phyloP scores from a whole-genome alignment of 2,329 filamentous ascomycete genomes.

The Colletotrichum sp. region DNA sequence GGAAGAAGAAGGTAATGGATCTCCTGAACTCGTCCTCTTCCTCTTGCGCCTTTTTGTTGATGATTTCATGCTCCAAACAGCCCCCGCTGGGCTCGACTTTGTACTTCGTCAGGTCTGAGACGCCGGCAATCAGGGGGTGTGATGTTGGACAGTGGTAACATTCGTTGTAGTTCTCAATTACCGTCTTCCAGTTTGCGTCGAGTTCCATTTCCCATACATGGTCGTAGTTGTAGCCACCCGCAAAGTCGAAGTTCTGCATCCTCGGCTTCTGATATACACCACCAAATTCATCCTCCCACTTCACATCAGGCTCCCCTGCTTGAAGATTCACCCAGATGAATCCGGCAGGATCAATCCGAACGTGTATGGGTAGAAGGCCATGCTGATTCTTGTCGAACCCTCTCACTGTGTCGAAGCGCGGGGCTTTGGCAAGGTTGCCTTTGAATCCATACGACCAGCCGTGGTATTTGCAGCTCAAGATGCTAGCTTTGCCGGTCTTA shows the following conservation, averaged over 20 bases:
- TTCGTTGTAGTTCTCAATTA: slow-evolving; percentile 55
- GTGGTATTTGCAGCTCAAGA: slow-evolving; percentile 39
- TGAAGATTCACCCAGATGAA: slow-evolving; percentile 60
- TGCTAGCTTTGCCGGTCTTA: slow-evolving; percentile 18
- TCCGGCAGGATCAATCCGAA: slow-evolving; percentile 47
- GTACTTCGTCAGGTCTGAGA: slow-evolving; percentile 51
- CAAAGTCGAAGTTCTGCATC: slow-evolving; percentile 28
- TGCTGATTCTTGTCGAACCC: slow-evolving; percentile 43
- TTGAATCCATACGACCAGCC: slow-evolving; percentile 50
- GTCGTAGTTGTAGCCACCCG: slow-evolving; percentile 30
- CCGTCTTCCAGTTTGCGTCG: slow-evolving; percentile 44
- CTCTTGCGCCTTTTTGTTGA: slow-evolving; percentile 40
- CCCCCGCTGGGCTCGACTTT: slow-evolving; percentile 36
- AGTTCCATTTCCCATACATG: slow-evolving; percentile 37
- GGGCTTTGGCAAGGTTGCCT: slow-evolving; percentile 47
- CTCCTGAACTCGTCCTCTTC: slow-evolving; percentile 23
- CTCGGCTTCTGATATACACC: slow-evolving; percentile 27
- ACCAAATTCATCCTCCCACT: slow-evolving; percentile 48
- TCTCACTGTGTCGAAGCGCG: slow-evolving; percentile 41
- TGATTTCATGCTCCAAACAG: slow-evolving; percentile 41
- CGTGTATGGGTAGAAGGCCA: slow-evolving; percentile 39
- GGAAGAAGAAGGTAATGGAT: slow-evolving; percentile 13
- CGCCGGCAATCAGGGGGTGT: slow-evolving; percentile 48
- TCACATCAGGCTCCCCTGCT: slow-evolving; percentile 36
- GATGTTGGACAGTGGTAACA: slow-evolving; percentile 54